Evolutionary conservation across 352 stramenopile species (phyloP).

Genomic region (Phytophthora europaea): DNA sequence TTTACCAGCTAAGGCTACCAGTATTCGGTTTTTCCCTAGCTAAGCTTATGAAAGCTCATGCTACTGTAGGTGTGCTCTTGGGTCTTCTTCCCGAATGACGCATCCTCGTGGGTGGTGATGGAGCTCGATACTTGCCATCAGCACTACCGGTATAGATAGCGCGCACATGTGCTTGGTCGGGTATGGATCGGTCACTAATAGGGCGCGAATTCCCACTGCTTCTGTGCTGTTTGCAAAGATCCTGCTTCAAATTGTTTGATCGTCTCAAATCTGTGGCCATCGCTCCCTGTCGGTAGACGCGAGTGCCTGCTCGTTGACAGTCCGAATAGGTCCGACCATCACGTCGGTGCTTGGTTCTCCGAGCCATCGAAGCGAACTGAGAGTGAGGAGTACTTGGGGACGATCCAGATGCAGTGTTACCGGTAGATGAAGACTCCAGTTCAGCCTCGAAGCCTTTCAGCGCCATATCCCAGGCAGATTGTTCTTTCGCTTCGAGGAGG

Average conservation of each 20-base stretch:
- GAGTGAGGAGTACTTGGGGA: slow-evolving; percentile 10
- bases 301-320: slow-evolving; percentile 20
- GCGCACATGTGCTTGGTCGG: not conserved
- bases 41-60: slow-evolving; percentile 7
- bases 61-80: slow-evolving; percentile 3
- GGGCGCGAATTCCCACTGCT: slow-evolving; percentile 11
- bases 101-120: not conserved
- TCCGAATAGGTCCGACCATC: slow-evolving; percentile 27
- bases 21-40: not conserved
- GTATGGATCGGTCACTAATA: not conserved
- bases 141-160: not conserved
- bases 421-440: slow-evolving; percentile 8
- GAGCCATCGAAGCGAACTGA: not conserved
- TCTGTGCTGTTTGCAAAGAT: not conserved
- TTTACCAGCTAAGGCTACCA: too few species aligned
- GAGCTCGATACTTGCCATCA: slow-evolving; percentile 3
- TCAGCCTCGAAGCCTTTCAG: slow-evolving; percentile 3
- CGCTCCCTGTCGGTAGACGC: slow-evolving; percentile 11
- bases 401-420: slow-evolving; percentile 5
- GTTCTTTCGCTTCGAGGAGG: slow-evolving; percentile 57
- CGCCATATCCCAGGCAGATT: slow-evolving; percentile 57
- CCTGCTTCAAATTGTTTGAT: not conserved
- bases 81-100: slow-evolving; percentile 8
- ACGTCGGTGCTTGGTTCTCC: slow-evolving; percentile 1
- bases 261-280: slow-evolving; percentile 21